A percentile compares a stretch with the other conserved stretches of the same genome.
Conservation (phyloP, 2,329 filamentous ascomycete genomes). For the Karstenula rhodostoma region DNA sequence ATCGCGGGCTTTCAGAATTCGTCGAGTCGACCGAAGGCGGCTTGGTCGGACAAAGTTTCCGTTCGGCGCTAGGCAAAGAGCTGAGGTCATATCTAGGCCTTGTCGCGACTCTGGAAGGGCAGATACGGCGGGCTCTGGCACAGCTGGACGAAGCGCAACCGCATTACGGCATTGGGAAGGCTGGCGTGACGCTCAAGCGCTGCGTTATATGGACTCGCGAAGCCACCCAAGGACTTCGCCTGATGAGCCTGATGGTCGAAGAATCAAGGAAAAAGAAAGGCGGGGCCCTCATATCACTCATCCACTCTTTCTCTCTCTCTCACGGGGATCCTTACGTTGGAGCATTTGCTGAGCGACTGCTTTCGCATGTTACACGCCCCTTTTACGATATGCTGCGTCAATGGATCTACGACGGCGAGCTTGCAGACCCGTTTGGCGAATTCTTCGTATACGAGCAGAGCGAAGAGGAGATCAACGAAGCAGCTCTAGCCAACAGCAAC, state of each 20-base stretch:
- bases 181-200: slow-evolving; percentile 91
- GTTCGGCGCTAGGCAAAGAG: slow-evolving; percentile 84
- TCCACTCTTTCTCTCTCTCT: slow-evolving; percentile 90
- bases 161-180: slow-evolving; percentile 77
- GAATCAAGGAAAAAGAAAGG: slow-evolving; percentile 84
- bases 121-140: slow-evolving; percentile 83
- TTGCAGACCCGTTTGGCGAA: slow-evolving; percentile 93
- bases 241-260: slow-evolving; percentile 95
- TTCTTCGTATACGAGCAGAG: slow-evolving; percentile 93
- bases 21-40: slow-evolving; percentile 82
- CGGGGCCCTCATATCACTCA: slow-evolving; percentile 90
- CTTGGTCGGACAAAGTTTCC: slow-evolving; percentile 88
- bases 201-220: slow-evolving; percentile 98
- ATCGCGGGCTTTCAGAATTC: slow-evolving; percentile 80
- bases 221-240: slow-evolving; percentile 89
- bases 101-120: slow-evolving; percentile 89
- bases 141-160: slow-evolving; percentile 74
- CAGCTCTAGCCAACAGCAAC: slow-evolving; percentile 41
- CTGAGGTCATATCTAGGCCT: slow-evolving; percentile 88
- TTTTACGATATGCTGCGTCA: slow-evolving; percentile 96
- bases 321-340: slow-evolving; percentile 96
- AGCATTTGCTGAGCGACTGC: slow-evolving; percentile 87
- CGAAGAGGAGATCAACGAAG: slow-evolving; percentile 55
- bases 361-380: slow-evolving; percentile 86
- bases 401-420: slow-evolving; percentile 98